Percentiles rank a stretch among this genome's conserved stretches.
These are phyloP conservation scores for Metschnikowia koreensis DNA, from an alignment of 805 yeast species.

Conservation along the genomic window DNA sequence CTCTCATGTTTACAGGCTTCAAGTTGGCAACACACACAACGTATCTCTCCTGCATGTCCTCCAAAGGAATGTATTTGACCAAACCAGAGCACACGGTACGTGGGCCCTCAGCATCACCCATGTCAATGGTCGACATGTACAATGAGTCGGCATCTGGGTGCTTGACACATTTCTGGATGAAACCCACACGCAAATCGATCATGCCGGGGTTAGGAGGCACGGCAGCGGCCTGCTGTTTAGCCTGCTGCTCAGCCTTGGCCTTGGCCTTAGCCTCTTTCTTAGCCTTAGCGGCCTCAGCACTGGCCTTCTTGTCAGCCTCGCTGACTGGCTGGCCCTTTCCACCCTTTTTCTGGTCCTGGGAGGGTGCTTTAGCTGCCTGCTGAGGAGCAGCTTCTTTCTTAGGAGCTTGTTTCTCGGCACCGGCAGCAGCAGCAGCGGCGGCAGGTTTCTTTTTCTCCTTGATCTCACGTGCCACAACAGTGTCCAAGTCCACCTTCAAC, in stretches of 20 bases:
- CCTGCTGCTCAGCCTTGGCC: conserved; percentile 50
- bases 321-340: conserved; percentile 22
- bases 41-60: conserved; percentile 92
- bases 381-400: conserved; percentile 24
- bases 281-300: conserved; percentile 61
- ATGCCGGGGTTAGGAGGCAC: conserved; percentile 76
- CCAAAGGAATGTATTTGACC: conserved; percentile 83
- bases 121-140: conserved; percentile 93
- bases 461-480: conserved; percentile 72
- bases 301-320: conserved; percentile 44
- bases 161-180: conserved; percentile 91
- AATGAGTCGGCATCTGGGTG: conserved; percentile 98
- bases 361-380: conserved; percentile 29
- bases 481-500: conserved; percentile 54
- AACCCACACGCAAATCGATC: conserved; percentile 93
- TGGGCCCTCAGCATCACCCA: conserved; percentile 96
- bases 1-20: conserved; percentile 98
- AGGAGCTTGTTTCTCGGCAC: conserved; percentile 40
- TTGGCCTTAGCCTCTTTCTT: conserved; percentile 62
- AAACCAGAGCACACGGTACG: conserved; percentile 98
- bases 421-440: conserved; percentile 24
- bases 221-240: conserved; percentile 50
- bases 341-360: conserved; percentile 9
- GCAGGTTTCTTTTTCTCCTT: conserved; percentile 57
- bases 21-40: conserved; percentile 92